Evolutionary conservation across 1,139 yeast genomes (phyloP), one percentile per base, ranked within the genome.

Genomic region (Pichia sp.): DNA sequence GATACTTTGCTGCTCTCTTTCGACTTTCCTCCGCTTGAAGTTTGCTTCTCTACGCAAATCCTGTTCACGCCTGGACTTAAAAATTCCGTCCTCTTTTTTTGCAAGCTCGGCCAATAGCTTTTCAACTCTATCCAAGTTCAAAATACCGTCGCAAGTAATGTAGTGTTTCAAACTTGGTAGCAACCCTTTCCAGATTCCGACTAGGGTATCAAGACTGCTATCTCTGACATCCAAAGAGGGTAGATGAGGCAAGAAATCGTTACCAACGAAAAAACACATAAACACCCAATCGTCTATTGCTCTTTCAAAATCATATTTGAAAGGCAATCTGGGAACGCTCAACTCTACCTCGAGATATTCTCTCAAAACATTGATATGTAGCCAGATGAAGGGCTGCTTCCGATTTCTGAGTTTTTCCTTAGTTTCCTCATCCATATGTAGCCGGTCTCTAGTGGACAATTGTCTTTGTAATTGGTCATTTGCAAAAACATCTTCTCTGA

Each of bases 271-370:
- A 73, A 95, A 95, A 77, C 98, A 93, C 91, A 95, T 86, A 61
- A 95, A 95, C 18, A 95, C 91, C 99, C 99, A 95, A 71, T 95
- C 99, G 67, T 95, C 99, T 56, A 95, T 85, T 2, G 98, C 97
- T 54, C 99, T 77, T 70, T 95, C 99, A 55, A 90, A 70, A 66
- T 93, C 97, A 70, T 86, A 90, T 18, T 83, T 79, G 62, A 87
- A 85, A 1, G 89, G 78, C 30, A 85, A 67, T 45, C 84, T 76
- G 2, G 91, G 89, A 28, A 87, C 80, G 55, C 73, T 76, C 51
- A 95, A 74, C 68, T 95, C 99, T 10, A 87, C 81, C 52, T 85
- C 88, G 54, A 95, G 74, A 64, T 95, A 95, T 64, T 95, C 98
- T 56, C 99, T 74, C 55, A 95, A 71, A 2, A 91, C 87, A 61